Conservation (phyloP, 2,329 filamentous ascomycete species). For the Aspergillus pseudoterreus region DNA sequence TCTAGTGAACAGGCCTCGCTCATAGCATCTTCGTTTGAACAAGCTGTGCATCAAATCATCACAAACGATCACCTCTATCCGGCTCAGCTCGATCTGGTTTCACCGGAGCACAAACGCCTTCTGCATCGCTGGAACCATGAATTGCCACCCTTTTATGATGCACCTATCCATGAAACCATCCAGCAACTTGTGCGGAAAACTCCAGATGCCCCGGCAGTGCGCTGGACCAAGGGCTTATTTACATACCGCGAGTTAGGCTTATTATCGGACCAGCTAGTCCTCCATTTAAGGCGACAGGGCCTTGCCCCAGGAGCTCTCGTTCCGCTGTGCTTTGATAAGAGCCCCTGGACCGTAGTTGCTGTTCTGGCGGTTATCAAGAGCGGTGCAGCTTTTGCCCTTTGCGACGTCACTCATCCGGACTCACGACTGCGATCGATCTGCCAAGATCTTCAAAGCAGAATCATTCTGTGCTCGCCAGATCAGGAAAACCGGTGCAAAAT, state of each 20-base stretch:
- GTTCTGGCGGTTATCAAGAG: slow-evolving; percentile 10
- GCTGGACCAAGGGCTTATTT: background rate
- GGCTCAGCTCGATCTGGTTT: background rate
- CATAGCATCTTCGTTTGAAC: no score
- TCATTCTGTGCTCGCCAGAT: no score
- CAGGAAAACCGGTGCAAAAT: background rate
- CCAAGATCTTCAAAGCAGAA: no score
- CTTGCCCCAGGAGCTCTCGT: slow-evolving; percentile 8
- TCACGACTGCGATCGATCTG: background rate
- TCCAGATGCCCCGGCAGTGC: background rate
- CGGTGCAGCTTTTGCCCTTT: slow-evolving; percentile 9
- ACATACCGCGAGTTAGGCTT: background rate
- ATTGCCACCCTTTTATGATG: background rate
- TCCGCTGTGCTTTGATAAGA: slow-evolving; percentile 7
- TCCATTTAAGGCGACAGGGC: background rate
- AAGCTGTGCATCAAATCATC: no score
- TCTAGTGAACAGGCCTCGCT: no score
- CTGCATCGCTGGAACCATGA: background rate
- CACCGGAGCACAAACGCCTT: background rate
- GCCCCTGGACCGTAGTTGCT: slow-evolving; percentile 1
- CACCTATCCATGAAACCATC: background rate
- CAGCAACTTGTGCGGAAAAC: background rate
- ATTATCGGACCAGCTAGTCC: background rate
- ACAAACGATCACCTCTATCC: no score
- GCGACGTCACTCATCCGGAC: slow-evolving; percentile 7